Evolutionary conservation across 2,329 filamentous ascomycete genomes (phyloP), one percentile per base, ranked within the genome.

Genomic region (Setomelanomma holmii): DNA sequence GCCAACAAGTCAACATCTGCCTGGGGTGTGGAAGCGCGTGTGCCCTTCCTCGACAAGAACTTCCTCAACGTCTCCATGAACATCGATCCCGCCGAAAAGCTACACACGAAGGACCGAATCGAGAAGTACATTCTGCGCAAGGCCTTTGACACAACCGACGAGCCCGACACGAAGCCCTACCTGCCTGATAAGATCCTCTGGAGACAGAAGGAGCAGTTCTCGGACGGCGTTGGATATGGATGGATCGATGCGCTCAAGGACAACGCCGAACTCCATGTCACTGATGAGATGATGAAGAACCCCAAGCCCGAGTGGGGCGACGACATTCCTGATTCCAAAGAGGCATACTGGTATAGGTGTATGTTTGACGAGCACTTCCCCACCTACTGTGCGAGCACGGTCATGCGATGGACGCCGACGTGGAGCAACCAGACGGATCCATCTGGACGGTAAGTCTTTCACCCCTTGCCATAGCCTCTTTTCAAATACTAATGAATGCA

Each of bases 291-390:
- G 89, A 92, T 99, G 90, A 93, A 93, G 84, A 93, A 96, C 85
- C 93, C 95, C 60, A 97, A 96, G 84, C 86, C 91, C 11, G 91
- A 97, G 77, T 99, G 96, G 96, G 93, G 92, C 44, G 79, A 80
- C 68, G 96, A 99, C 72, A 86, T 96, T 58, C 96, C 95, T 8
- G 93, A 97, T 72, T 93, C 89, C 71, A 99, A 99, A 85, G 95
- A 99, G 80, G 95, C 92, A 79, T 93, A 86, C 84, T 99, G 95
- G 95, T 99, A 99, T 81, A 89, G 95, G 68, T 84, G 81, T 75
- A 98, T 99, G 93, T 99, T 98, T 75, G 95, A 99, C 76, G 93
- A 99, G 84, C 93, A 96, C 78, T 99, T 98, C 85, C 95, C 95
- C 40, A 84, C 88, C 50, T 88, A 88, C 71, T 98, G 93, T 74